phyloP scores from a whole-genome alignment of 495 filamentous ascomycete genomes.

The Jackrogersella multiformis region DNA sequence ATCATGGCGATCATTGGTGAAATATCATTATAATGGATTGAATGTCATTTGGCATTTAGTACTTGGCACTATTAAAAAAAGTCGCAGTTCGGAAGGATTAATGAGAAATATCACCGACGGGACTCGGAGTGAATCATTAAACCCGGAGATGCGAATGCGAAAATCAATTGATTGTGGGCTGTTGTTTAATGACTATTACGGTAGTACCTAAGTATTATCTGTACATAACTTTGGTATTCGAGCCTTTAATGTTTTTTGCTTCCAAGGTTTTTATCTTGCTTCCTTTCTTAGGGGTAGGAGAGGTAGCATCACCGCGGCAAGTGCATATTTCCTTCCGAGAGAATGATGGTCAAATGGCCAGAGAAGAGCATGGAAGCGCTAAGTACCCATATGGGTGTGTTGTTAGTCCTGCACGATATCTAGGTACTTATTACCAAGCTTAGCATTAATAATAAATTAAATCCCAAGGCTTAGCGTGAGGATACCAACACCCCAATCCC shows the following conservation, averaged over 20 bases:
- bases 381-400: neutral
- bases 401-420: neutral
- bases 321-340: constrained; percentile 1
- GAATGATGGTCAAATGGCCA: constrained; percentile 15
- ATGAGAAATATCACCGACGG: constrained; percentile 13
- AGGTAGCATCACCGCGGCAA: no score
- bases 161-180: no score
- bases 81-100: constrained; percentile 29
- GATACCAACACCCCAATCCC: constrained; percentile 12
- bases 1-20: neutral
- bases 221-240: constrained; percentile 1
- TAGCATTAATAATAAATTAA: constrained; percentile 36
- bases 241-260: neutral
- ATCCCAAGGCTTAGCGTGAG: constrained; percentile 32
- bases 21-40: constrained; percentile 10
- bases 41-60: neutral
- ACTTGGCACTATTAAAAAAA: constrained; percentile 1
- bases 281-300: no score
- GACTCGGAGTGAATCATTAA: constrained; percentile 18
- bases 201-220: no score
- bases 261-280: no score
- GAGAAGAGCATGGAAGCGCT: constrained; percentile 29
- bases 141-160: constrained; percentile 12
- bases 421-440: neutral
- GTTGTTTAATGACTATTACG: no score